Evolutionary conservation across 352 stramenopile genomes (phyloP).

Genomic region (Globisporangium cylindrosporum): DNA sequence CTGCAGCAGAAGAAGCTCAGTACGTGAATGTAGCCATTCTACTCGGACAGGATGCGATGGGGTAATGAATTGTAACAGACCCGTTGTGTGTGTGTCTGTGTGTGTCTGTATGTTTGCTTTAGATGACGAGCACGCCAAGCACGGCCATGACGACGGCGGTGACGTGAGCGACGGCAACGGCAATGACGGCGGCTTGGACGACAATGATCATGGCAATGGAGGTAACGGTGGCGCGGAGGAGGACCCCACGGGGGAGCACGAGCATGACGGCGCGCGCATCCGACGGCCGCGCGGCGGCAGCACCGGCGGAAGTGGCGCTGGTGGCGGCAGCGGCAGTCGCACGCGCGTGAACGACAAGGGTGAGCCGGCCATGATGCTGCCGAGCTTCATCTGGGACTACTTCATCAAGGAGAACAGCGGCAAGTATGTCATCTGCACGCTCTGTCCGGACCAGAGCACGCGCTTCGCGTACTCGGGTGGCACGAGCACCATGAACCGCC

Average conservation of each 20-base stretch:
- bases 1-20: conserved; percentile 9
- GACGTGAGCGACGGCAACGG: conserved; percentile 6
- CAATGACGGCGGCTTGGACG: conserved; percentile 2
- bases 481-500: conserved; percentile 83
- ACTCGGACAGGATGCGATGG: not conserved
- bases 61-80: not conserved
- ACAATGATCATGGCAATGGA: not conserved
- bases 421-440: conserved; percentile 78
- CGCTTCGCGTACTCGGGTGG: conserved; percentile 81
- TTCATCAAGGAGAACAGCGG: conserved; percentile 74
- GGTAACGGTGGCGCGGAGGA: not conserved
- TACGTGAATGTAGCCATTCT: not conserved
- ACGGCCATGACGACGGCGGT: not conserved
- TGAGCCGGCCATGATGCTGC: conserved; percentile 62
- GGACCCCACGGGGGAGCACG: not conserved
- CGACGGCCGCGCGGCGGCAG: not conserved
- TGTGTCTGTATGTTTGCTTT: not conserved
- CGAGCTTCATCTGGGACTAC: conserved; percentile 85
- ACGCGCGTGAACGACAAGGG: conserved; percentile 44
- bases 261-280: not conserved
- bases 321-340: conserved; percentile 4
- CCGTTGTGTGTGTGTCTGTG: conserved; percentile 1
- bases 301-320: not conserved
- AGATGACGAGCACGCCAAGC: conserved; percentile 9
- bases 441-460: conserved; percentile 62